These are phyloP conservation scores for Neonectria ditissima DNA, from an alignment of 2,329 filamentous ascomycete genomes.

Conservation along the genomic window DNA sequence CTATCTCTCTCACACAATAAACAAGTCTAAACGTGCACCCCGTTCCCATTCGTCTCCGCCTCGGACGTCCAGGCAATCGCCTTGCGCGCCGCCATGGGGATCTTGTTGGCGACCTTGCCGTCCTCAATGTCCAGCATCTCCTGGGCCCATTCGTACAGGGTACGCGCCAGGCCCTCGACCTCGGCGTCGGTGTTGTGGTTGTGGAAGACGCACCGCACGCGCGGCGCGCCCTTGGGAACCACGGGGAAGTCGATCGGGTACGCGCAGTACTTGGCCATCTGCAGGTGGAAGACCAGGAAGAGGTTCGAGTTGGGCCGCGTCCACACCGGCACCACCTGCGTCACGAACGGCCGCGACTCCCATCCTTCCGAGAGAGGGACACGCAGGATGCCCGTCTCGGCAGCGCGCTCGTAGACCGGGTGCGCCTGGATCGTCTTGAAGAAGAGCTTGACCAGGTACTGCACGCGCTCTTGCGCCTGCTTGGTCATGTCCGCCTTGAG, in stretches of 20 bases:
- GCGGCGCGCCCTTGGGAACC: conserved; percentile 24
- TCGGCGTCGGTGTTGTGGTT: conserved; percentile 26
- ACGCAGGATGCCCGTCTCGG: conserved; percentile 42
- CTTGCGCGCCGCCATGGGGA: conserved; percentile 23
- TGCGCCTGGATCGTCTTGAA: conserved; percentile 41
- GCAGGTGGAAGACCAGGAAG: conserved; percentile 25
- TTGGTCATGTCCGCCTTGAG: conserved; percentile 13
- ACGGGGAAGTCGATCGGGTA: conserved; percentile 27
- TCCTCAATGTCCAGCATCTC: conserved; percentile 30
- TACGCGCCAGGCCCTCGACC: conserved; percentile 4
- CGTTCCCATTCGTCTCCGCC: conserved; percentile 17
- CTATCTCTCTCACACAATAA: background rate
- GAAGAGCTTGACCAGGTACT: conserved; percentile 45
- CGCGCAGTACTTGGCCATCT: conserved; percentile 21
- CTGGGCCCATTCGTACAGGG: conserved; percentile 17
- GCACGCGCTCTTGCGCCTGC: conserved; percentile 36
- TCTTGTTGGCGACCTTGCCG: conserved; percentile 20
- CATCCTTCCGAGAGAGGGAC: conserved; percentile 46
- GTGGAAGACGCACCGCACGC: conserved; percentile 26
- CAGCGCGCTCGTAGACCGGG: conserved; percentile 39
- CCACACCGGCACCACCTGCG: conserved; percentile 48
- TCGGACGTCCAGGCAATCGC: conserved; percentile 25
- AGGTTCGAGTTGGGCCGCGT: conserved; percentile 35
- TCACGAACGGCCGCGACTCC: conserved; percentile 37
- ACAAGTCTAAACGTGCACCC: conserved; percentile 3